Conservation (phyloP, 495 filamentous ascomycete species). For the Daldinia vernicosa region DNA sequence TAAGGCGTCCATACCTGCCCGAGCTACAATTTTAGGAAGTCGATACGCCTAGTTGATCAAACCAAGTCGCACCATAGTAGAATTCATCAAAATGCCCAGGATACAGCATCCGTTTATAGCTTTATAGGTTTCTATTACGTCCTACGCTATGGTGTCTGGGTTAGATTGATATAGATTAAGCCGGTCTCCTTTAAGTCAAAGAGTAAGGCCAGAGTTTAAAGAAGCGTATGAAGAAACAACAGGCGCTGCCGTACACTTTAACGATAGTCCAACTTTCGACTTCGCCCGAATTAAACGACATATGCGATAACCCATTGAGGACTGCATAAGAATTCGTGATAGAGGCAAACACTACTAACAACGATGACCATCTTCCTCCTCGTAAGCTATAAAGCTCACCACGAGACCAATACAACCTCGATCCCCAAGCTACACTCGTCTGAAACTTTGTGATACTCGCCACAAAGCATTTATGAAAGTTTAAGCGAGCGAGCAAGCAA, state of each 20-base stretch:
- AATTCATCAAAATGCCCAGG: constrained; percentile 1
- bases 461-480: background rate
- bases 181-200: background rate
- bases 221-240: background rate
- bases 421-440: background rate
- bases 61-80: background rate
- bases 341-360: background rate
- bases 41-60: constrained; percentile 19
- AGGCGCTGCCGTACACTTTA: background rate
- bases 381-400: background rate
- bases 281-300: background rate
- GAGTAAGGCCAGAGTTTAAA: background rate
- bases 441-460: background rate
- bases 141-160: background rate
- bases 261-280: background rate
- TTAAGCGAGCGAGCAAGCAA: background rate
- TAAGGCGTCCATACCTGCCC: background rate
- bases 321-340: background rate
- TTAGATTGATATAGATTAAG: background rate
- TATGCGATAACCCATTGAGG: background rate
- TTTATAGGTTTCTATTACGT: background rate
- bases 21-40: background rate
- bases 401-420: background rate
- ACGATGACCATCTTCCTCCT: background rate
- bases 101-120: constrained; percentile 22